These are phyloP conservation scores for Musa beccarii DNA, from an alignment of 176 grass and related monocot species.

Conservation along the genomic window DNA sequence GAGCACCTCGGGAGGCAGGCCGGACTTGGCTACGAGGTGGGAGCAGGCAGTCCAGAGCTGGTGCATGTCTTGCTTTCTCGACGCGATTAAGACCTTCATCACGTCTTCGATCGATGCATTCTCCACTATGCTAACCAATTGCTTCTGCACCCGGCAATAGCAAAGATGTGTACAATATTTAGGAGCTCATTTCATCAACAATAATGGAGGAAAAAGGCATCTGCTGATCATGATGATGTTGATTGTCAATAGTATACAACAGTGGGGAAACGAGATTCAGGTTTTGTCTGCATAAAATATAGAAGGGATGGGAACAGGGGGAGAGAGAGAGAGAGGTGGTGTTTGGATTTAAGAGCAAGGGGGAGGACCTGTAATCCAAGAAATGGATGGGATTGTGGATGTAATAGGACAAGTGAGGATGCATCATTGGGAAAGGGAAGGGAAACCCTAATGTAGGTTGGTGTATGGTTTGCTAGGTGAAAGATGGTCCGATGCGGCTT, in stretches of 20 bases:
- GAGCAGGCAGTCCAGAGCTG: conserved; percentile 95
- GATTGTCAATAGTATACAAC: background rate
- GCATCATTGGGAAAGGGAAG: background rate
- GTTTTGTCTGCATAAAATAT: background rate
- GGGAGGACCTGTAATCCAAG: background rate
- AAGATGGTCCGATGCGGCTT: background rate
- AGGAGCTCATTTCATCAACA: background rate
- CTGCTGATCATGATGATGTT: background rate
- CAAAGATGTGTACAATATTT: background rate
- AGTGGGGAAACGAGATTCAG: background rate
- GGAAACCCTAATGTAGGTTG: background rate
- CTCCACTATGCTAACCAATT: conserved; percentile 82
- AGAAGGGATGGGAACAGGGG: background rate
- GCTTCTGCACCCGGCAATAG: conserved; percentile 48
- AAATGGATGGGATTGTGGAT: background rate
- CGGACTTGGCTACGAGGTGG: conserved; percentile 91
- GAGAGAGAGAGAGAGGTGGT: too few species aligned
- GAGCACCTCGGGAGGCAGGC: conserved; percentile 80
- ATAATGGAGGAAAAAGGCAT: background rate
- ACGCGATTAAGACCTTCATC: conserved; percentile 95
- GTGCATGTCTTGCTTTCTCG: conserved; percentile 88
- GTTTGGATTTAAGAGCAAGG: too few species aligned
- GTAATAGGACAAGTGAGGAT: background rate
- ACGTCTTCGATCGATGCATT: conserved; percentile 99
- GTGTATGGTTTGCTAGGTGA: background rate